Percentiles rank a stretch among this genome's conserved stretches.
phyloP scores from a whole-genome alignment of 1,139 yeast species.

The Blastobotrys illinoisensis region DNA sequence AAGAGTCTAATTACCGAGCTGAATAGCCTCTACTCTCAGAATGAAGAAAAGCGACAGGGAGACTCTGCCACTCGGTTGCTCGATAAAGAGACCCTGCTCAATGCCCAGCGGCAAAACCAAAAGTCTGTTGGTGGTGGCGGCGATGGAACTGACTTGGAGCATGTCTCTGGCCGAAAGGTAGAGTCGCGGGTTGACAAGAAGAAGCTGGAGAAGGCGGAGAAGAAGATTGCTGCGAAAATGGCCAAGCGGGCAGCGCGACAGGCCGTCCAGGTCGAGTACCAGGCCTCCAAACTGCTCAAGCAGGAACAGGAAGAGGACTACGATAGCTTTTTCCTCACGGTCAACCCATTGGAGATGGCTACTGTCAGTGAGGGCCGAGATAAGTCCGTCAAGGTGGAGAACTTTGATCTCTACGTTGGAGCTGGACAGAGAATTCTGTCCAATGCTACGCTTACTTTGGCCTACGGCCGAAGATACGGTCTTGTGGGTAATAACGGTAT shows the following conservation, averaged over 20 bases:
- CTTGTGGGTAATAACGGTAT: conserved; percentile 98
- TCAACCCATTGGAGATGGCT: conserved; percentile 81
- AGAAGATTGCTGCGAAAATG: conserved; percentile 92
- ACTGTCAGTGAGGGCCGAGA: conserved; percentile 91
- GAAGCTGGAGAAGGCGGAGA: conserved; percentile 94
- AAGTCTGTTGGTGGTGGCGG: conserved; percentile 32
- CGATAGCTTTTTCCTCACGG: conserved; percentile 89
- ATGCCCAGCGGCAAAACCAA: conserved; percentile 29
- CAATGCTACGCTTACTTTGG: conserved; percentile 78
- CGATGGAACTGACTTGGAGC: conserved; percentile 75
- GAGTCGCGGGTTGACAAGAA: conserved; percentile 93
- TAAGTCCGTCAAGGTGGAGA: conserved; percentile 88
- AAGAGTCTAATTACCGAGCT: conserved; percentile 45
- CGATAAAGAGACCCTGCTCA: conserved; percentile 34
- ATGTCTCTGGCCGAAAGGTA: conserved; percentile 81
- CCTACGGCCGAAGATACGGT: conserved; percentile 95
- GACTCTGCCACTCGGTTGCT: conserved; percentile 81
- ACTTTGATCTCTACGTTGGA: conserved; percentile 90
- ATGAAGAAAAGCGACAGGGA: conserved; percentile 49
- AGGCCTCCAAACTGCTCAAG: conserved; percentile 80
- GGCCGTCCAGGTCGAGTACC: conserved; percentile 54
- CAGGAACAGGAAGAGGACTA: conserved; percentile 65
- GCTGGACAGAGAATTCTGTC: conserved; percentile 90
- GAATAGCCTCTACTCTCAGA: conserved; percentile 53
- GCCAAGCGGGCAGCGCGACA: conserved; percentile 90